Base-by-base conservation (phyloP, 2,329 filamentous ascomycete genomes). In the Lasiodiplodia theobromae region DNA sequence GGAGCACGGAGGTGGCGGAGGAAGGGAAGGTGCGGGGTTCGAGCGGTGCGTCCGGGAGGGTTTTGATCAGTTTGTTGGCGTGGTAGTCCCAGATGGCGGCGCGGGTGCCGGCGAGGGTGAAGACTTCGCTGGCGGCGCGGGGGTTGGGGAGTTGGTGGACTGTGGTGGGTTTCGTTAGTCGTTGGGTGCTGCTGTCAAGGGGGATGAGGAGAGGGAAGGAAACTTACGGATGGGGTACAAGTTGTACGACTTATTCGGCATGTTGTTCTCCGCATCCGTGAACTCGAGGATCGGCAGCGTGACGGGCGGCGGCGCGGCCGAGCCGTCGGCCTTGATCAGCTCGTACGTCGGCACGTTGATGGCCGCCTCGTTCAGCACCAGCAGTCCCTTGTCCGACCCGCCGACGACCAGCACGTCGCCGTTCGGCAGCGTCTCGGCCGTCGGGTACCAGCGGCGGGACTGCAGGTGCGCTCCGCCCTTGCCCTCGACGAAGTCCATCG, bases 271-370 rank as follows among this genome's bases (percentile, higher is more conserved):
- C 18, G n/a, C 54, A 7, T 51, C 44, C 10, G 67, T 69, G 21
- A 66, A 69, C 37, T 69, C 58, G 8, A 69, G 37, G 49, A 69
- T 66, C 4, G 60, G 67, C 16, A 69, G 67, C 4, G 38, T 66
- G 16, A 69, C 67, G 3, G 58, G 58, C 23, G 52, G 18, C 10
- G 58, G 58, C 2, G 58, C 38, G 6, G 53, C 31, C 3, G 14
- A 14, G 25, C 52, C 67, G 6, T 38, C 25, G 1, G 53, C 34
- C n/a, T 34, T 57, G 49, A 69, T 53, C 10, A 69, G 31, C 53
- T 69, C 60, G 44, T 69, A 69, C 37, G 67, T 69, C 25, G 67
- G 67, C 5, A 69, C 67, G 62, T 69, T 69, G 51, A 69, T 69
- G 47, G 21, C 38, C 4, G 60, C 67, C 60, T 69, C 60, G 18